Conservation (phyloP, 2,329 filamentous ascomycete species). For the Microsporum ferrugineum region DNA sequence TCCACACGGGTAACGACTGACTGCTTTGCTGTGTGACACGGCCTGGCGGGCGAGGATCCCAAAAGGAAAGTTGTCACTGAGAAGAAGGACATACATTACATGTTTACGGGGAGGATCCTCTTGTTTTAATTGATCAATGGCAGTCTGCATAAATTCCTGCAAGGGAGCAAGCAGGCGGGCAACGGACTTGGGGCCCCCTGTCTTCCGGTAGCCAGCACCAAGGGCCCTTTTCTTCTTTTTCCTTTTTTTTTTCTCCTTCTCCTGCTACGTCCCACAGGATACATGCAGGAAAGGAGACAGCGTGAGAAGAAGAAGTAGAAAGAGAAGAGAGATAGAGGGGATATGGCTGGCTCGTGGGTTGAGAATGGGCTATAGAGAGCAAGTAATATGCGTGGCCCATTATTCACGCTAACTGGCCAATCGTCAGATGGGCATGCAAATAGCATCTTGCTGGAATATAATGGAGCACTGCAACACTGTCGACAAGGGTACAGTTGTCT, state of each 20-base stretch:
- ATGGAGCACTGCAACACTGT: not conserved
- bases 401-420: not conserved
- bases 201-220: slow-evolving; percentile 1
- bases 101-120: not conserved
- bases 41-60: not conserved
- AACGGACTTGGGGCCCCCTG: not conserved
- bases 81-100: not conserved
- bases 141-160: not conserved
- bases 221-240: not conserved
- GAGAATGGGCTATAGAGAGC: not conserved
- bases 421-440: not conserved
- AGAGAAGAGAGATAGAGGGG: not conserved
- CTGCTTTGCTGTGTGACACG: not conserved
- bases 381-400: not conserved
- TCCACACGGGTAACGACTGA: not conserved
- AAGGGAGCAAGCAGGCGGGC: not conserved
- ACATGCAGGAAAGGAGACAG: not conserved
- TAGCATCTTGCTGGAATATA: not conserved
- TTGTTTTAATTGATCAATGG: slow-evolving; percentile 2
- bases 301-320: not conserved
- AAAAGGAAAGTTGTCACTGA: not conserved
- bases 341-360: not conserved
- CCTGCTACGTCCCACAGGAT: not conserved
- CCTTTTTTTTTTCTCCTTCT: not conserved
- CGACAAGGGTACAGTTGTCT: not conserved